Base-by-base conservation (phyloP, 2,329 filamentous ascomycete genomes). In the Leptographium galeiforme region DNA sequence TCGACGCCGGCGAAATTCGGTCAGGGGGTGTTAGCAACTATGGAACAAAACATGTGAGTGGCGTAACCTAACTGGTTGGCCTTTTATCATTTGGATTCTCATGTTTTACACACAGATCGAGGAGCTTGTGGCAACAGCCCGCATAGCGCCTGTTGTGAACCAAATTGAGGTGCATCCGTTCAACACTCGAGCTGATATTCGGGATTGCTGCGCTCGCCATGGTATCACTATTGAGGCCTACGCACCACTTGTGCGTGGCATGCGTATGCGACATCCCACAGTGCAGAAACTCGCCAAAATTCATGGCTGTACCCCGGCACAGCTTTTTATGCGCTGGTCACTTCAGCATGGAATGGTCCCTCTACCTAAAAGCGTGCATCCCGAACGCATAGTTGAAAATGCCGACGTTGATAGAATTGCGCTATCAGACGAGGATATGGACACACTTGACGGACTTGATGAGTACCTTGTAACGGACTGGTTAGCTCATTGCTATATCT, bases 111-210 rank as follows among this genome's bases (percentile, higher is more conserved):
- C 16, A 33, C 5, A 84, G 77, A 74, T 89, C 50, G 76, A 86
- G 57, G 85, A 89, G 63, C 70, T 89, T 49, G 75, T 88, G 62
- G 72, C 74, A 2, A 76, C 75, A 0, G 82, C 84, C 0, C 72
- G 74, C 0, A 75, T 86, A 47, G 65, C 71, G 11, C 87, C 87
- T 0, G 78, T 81, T 1, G 79, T 91, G 50, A 91, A 91, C 62
- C 87, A 93, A 68, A 84, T 90, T 61, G 85, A 91, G 65, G 77
- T 90, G 2, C 86, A 91, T 57, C 87, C 86, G 0, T 93, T 91
- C 76, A 88, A 90, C 64, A 89, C 85, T 2, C 79, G 84, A 51
- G 73, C 72, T 0, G 73, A 75, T 40, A 89, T 93, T 57, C 76
- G 80, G 0, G 72, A 76, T 13, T 82, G 79, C 60, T 87, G 87